Evolutionary conservation across 805 yeast genomes (phyloP).

Genomic region (Candida saitoana): DNA sequence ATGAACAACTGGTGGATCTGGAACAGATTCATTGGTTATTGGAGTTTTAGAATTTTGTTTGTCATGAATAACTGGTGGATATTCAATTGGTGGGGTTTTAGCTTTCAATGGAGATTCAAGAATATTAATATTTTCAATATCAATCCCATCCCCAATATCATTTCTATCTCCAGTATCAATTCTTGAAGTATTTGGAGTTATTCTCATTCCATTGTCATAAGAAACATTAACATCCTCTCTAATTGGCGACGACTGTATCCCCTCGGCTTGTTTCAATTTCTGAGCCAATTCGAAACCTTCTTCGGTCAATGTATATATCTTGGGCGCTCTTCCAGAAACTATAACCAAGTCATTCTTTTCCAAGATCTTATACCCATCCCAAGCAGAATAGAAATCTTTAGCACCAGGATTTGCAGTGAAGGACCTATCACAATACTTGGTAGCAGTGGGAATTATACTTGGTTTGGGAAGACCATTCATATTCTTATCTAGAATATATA

Average conservation of each 20-base stretch:
- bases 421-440: slow-evolving; percentile 53
- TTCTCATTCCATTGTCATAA: slow-evolving; percentile 33
- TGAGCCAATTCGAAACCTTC: slow-evolving; percentile 64
- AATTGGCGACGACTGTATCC: slow-evolving; percentile 20
- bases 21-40: neutral
- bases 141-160: slow-evolving; percentile 6
- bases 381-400: slow-evolving; percentile 66
- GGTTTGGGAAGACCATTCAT: slow-evolving; percentile 60
- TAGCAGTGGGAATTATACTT: slow-evolving; percentile 52
- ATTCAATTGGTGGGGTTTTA: neutral
- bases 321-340: slow-evolving; percentile 51
- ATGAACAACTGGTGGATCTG: slow-evolving; percentile 13
- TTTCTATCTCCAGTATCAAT: slow-evolving; percentile 1
- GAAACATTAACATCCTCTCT: slow-evolving; percentile 19
- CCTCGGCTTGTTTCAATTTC: slow-evolving; percentile 48
- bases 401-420: slow-evolving; percentile 59
- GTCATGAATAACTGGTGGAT: slow-evolving; percentile 19
- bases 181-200: slow-evolving; percentile 18
- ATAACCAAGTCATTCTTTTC: slow-evolving; percentile 56
- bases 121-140: slow-evolving; percentile 5
- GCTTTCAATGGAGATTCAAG: slow-evolving; percentile 4
- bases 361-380: slow-evolving; percentile 67
- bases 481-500: slow-evolving; percentile 46
- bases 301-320: slow-evolving; percentile 61
- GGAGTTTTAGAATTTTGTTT: slow-evolving; percentile 10